Evolutionary conservation across 768 basidiomycete species (phyloP).

Genomic region (Tricholoma flavovirens): DNA sequence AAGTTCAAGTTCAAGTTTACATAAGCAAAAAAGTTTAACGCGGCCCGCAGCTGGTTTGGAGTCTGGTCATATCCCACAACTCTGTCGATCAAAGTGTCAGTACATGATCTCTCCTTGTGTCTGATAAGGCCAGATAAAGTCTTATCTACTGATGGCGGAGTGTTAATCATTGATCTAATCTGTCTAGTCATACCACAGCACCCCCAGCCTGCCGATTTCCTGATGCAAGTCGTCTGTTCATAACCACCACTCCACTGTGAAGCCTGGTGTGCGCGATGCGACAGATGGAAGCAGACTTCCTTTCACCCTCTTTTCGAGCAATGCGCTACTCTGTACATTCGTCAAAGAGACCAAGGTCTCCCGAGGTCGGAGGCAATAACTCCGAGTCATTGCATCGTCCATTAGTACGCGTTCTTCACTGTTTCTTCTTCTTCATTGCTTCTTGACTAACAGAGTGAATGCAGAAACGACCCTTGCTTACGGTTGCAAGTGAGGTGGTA

Average conservation of each 20-base stretch:
- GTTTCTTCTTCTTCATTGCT: not conserved
- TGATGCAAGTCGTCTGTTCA: constrained; percentile 5
- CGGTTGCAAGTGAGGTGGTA: constrained; percentile 18
- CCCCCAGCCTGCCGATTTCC: too few relatives aligned
- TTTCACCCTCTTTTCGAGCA: constrained; percentile 36
- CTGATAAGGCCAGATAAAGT: too few relatives aligned
- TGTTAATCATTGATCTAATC: too few relatives aligned
- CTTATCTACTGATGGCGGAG: too few relatives aligned
- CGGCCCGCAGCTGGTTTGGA: too few relatives aligned
- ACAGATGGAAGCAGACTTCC: constrained; percentile 56
- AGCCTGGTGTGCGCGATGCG: constrained; percentile 17
- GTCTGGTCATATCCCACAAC: too few relatives aligned
- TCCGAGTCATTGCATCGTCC: constrained; percentile 51
- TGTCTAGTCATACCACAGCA: too few relatives aligned
- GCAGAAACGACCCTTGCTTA: constrained; percentile 57
- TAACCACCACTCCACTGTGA: constrained; percentile 6
- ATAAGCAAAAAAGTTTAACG: too few relatives aligned
- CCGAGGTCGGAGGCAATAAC: constrained; percentile 32
- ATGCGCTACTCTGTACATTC: constrained; percentile 24
- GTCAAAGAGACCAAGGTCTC: constrained; percentile 58
- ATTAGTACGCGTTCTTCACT: constrained; percentile 34
- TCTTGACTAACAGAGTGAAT: not conserved
- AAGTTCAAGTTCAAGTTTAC: too few relatives aligned
- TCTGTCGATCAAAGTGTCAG: too few relatives aligned
- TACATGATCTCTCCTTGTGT: too few relatives aligned